These are phyloP conservation scores for Rheum nobile DNA, from an alignment of 148 eudicot genomes.

Conservation along the genomic window DNA sequence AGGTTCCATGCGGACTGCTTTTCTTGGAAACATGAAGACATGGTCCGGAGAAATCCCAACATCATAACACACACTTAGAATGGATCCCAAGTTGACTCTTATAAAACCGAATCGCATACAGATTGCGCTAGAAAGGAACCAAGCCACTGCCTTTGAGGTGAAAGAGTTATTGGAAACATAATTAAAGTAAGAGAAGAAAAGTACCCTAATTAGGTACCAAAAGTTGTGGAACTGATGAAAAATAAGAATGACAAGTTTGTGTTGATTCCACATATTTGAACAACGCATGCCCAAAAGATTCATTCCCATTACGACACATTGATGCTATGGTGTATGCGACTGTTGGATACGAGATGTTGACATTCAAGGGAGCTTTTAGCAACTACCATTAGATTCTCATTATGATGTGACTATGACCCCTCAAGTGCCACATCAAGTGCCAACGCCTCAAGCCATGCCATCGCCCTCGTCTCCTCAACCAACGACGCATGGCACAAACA, in stretches of 20 bases:
- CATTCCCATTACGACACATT: not conserved
- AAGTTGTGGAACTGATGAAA: not conserved
- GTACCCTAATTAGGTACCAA: not conserved
- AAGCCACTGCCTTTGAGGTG: not conserved
- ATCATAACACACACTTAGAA: no score
- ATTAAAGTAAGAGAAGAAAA: not conserved
- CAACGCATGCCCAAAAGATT: not conserved
- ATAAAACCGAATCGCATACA: accelerated
- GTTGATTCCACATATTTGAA: not conserved
- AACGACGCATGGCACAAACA: no score
- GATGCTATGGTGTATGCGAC: not conserved
- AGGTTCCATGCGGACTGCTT: no score
- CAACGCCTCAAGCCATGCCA: no score
- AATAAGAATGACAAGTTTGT: not conserved
- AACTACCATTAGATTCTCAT: not conserved
- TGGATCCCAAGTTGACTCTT: no score
- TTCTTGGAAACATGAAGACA: no score
- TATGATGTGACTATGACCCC: no score
- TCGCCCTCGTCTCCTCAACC: no score
- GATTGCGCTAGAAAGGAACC: no score
- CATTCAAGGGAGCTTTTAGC: not conserved
- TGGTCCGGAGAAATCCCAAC: no score
- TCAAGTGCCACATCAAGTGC: no score
- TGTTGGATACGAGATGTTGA: not conserved
- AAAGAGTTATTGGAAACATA: not conserved